Evolutionary conservation across 371 early-diverging fungal genomes (phyloP).

Genomic region (Mucor mucedo): DNA sequence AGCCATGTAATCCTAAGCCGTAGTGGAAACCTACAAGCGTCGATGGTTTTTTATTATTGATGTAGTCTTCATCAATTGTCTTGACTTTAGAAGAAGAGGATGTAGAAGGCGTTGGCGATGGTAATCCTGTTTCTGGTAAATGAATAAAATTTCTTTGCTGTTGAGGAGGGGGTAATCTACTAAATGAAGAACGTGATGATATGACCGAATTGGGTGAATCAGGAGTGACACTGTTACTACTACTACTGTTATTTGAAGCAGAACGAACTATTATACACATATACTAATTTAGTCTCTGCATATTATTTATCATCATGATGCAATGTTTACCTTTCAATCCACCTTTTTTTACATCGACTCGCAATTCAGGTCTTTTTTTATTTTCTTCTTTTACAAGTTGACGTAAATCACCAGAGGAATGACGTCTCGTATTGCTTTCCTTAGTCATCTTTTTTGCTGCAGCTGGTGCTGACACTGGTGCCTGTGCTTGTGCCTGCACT

Average conservation of each 20-base stretch:
- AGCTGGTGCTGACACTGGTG: not conserved
- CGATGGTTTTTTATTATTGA: constrained; percentile 18
- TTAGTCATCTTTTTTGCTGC: constrained; percentile 1
- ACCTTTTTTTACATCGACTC: constrained; percentile 36
- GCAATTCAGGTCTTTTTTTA: constrained; percentile 33
- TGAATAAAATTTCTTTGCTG: constrained; percentile 24
- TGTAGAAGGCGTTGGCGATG: constrained; percentile 47
- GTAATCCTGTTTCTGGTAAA: constrained; percentile 27
- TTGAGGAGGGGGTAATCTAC: constrained; percentile 33
- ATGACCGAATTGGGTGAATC: constrained; percentile 46
- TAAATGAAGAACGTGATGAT: constrained; percentile 35
- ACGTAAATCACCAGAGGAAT: constrained; percentile 37
- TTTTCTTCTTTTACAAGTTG: constrained; percentile 24
- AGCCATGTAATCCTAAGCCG: constrained; percentile 50
- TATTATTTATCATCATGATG: constrained; percentile 7
- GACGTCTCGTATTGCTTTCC: constrained; percentile 19
- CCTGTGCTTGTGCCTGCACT: not conserved
- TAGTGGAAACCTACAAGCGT: constrained; percentile 39
- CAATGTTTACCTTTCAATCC: constrained; percentile 37
- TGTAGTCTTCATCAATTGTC: constrained; percentile 8
- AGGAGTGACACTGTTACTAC: constrained; percentile 25
- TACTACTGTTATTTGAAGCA: constrained; percentile 11
- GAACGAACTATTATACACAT: constrained; percentile 7
- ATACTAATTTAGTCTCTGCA: not conserved
- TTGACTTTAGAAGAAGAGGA: constrained; percentile 32